Base-by-base conservation (phyloP, 345 rosid genomes). In the Eucalyptus marginata region DNA sequence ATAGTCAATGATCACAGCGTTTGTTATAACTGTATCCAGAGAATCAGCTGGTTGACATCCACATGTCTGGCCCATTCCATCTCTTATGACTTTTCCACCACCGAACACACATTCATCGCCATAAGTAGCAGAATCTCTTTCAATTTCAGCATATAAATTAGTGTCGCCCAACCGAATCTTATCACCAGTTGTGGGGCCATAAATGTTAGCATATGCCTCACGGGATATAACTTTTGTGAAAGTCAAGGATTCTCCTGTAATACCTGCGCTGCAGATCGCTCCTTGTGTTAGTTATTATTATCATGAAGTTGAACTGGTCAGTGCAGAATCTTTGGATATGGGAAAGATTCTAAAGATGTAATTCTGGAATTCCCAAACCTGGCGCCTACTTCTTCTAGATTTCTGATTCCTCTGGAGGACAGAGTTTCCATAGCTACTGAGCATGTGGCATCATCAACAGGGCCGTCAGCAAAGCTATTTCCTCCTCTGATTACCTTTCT, bases 71-170 rank as follows among this genome's bases (percentile, higher is more conserved):
- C 99, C 99, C 99, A 97, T 96, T 91, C 99, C 99, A 88, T 98
- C 99, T 93, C 99, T 94, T 90, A 98, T 89, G 89, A 98, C 99
- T 94, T 98, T 97, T 89, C 99, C 99, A 68, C 99, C 99, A 80
- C 99, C 99, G 89, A 98, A 98, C 71, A 98, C 94, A 49, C 99
- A 95, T 93, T 98, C 99, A 93, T 98, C 99, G 11, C 99, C 99
- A 93, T 95, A 94, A 33, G 91, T 87, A n/a, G 98, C 92, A 93
- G 90, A 93, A 90, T 96, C 99, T 86, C 89, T 91, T 93, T 97
- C 99, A 12, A 97, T 94, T 93, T 94, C 97, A 47, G 99, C 99
- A 87, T 92, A 96, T 89, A 97, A 93, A 90, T 96, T 93, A 8
- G 98, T 97, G 91, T 97, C 99, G 87, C 98, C 99, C 8, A 97